Base-by-base conservation (phyloP, 2,329 filamentous ascomycete species). In the Pseudocercospora ulei region DNA sequence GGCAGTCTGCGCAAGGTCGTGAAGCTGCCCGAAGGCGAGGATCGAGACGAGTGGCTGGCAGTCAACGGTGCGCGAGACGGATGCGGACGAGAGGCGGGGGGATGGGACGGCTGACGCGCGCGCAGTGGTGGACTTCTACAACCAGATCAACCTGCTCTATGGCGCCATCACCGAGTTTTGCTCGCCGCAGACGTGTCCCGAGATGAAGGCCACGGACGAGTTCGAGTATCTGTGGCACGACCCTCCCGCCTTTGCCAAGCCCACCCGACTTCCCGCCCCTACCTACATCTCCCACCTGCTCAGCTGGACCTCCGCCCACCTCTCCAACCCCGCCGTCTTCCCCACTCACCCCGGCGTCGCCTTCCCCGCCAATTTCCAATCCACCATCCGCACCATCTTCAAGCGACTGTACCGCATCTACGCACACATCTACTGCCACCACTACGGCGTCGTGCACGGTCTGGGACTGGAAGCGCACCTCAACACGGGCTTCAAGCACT, bases 161-260 rank as follows among this genome's bases (percentile, higher is more conserved):
- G 92, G 92, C 43, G 90, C 90, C 51, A 98, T 98, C 60, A 98
- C 90, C 44, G 90, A 98, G 61, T 98, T 98, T 66, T 98, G 90
- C 71, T 96, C 90, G 16, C 88, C 90, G 19, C 82, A 90, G 61
- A 86, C 86, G 49, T 98, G 90, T 62, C 90, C 90, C 0, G 90
- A 96, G 67, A 98, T 98, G 90, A 98, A 98, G 66, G 90, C 90
- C n/a, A 98, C 90, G 6, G 92, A 98, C 66, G 90, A 98, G 81
- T 98, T 96, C 64, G 90, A 98, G 64, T 98, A 98, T 64, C 79
- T 98, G 51, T 98, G 90, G 90, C 90, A 98, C 67, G 88, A 98
- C 64, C 82, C 73, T 46, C 86, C 93, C 56, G 81, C 84, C 60
- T 98, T 80, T 72, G 93, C 93, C 65, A 80, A 85, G 44, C 90